Percentiles rank a stretch among this genome's conserved stretches.
phyloP scores from a whole-genome alignment of 495 filamentous ascomycete genomes.

The Penicillium salamii region DNA sequence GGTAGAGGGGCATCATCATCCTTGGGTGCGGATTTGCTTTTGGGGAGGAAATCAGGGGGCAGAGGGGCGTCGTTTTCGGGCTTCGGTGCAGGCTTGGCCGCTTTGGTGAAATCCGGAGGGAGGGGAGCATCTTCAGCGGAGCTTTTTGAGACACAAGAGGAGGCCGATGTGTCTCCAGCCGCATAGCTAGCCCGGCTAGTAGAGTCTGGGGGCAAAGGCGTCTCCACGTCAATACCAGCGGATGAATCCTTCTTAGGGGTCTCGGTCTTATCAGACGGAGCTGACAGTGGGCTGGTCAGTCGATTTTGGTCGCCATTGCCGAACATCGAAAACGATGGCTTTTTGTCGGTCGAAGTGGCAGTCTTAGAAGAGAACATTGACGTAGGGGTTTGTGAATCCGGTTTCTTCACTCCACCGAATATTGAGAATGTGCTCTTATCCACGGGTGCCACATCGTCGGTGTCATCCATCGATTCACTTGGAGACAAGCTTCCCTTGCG shows the following conservation, averaged over 20 bases:
- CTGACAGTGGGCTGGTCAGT: conserved; percentile 29
- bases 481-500: conserved; percentile 19
- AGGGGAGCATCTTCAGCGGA: conserved; percentile 45
- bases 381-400: conserved; percentile 18
- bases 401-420: conserved; percentile 30
- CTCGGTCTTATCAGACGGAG: conserved; percentile 39
- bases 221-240: conserved; percentile 31
- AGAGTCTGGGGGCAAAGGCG: conserved; percentile 73
- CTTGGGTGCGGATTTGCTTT: conserved; percentile 23
- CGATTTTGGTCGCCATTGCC: conserved; percentile 28
- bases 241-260: conserved; percentile 23
- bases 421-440: conserved; percentile 19
- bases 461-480: conserved; percentile 39
- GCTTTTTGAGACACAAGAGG: conserved; percentile 54
- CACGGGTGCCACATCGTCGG: conserved; percentile 29
- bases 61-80: conserved; percentile 33
- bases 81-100: conserved; percentile 8
- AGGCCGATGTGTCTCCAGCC: conserved; percentile 65
- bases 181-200: conserved; percentile 66
- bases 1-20: conserved; percentile 55
- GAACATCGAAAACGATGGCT: conserved; percentile 38
- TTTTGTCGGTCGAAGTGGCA: conserved; percentile 30
- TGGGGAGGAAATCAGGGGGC: conserved; percentile 26
- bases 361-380: conserved; percentile 35
- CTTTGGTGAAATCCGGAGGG: conserved; percentile 20